Conservation (phyloP, 2,329 filamentous ascomycete species). For the Trichophyton verrucosum region DNA sequence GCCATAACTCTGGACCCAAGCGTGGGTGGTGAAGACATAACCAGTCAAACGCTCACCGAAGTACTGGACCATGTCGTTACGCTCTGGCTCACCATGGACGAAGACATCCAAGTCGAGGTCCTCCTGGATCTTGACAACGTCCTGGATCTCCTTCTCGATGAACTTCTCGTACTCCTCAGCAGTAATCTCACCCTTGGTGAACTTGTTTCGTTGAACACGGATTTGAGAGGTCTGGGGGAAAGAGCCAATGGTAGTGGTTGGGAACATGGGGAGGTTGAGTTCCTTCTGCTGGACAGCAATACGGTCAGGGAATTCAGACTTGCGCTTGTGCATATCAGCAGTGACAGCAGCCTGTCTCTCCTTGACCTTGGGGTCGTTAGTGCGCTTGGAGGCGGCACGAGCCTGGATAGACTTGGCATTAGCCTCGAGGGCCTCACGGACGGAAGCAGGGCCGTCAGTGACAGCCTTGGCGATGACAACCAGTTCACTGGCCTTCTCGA, state of each 20-base stretch:
- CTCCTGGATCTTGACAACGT: constrained; percentile 92
- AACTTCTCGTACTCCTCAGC: constrained; percentile 91
- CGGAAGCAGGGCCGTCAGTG: constrained; percentile 76
- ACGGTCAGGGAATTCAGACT: constrained; percentile 74
- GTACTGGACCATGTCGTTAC: constrained; percentile 99
- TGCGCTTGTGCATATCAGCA: constrained; percentile 75
- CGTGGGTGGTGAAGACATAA: constrained; percentile 97
- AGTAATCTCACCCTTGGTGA: constrained; percentile 97
- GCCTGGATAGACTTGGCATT: constrained; percentile 90
- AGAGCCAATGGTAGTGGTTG: constrained; percentile 96
- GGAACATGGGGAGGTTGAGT: constrained; percentile 91
- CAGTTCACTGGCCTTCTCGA: constrained; percentile 85
- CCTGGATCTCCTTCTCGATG: constrained; percentile 96
- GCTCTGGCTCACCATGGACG: constrained; percentile 97
- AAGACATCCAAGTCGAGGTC: constrained; percentile 95
- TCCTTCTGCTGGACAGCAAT: constrained; percentile 81
- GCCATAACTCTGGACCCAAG: constrained; percentile 97
- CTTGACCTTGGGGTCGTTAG: constrained; percentile 97
- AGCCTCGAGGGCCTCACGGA: constrained; percentile 81
- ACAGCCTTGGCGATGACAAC: constrained; percentile 93
- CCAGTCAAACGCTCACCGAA: constrained; percentile 95
- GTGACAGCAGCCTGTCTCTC: constrained; percentile 85
- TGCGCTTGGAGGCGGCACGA: constrained; percentile 82
- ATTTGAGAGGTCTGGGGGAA: constrained; percentile 99
- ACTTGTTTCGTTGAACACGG: constrained; percentile 90